phyloP scores from a whole-genome alignment of 441 rosid species.

The Adansonia grandidieri region DNA sequence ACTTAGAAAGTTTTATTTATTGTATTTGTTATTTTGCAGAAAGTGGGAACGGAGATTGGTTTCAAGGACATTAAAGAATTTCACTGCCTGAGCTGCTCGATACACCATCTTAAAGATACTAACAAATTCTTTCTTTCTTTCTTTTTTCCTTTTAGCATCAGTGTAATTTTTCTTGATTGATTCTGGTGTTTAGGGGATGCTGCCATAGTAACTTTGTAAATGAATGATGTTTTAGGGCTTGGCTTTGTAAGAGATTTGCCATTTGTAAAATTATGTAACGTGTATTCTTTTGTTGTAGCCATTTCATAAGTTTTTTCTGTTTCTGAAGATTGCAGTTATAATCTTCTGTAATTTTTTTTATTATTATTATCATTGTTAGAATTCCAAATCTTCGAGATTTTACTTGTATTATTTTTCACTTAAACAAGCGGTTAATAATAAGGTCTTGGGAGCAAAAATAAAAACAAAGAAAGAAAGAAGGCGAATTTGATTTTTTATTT shows the following conservation, averaged over 20 bases:
- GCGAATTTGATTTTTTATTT: no score
- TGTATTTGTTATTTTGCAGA: not conserved
- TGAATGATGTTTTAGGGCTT: not conserved
- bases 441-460: no score
- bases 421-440: no score
- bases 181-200: not conserved
- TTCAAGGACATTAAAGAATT: not conserved
- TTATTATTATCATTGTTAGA: not conserved
- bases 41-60: not conserved
- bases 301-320: not conserved
- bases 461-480: no score
- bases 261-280: not conserved
- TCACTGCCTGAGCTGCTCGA: not conserved
- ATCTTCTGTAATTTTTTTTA: not conserved
- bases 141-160: not conserved
- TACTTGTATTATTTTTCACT: no score
- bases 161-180: not conserved
- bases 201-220: not conserved
- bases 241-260: not conserved
- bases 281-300: not conserved
- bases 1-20: not conserved
- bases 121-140: not conserved
- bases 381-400: no score
- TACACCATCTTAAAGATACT: not conserved
- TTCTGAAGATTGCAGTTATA: not conserved